Evolutionary conservation across 2,329 filamentous ascomycete genomes (phyloP).

Genomic region (Alternaria hordeiaustralica): DNA sequence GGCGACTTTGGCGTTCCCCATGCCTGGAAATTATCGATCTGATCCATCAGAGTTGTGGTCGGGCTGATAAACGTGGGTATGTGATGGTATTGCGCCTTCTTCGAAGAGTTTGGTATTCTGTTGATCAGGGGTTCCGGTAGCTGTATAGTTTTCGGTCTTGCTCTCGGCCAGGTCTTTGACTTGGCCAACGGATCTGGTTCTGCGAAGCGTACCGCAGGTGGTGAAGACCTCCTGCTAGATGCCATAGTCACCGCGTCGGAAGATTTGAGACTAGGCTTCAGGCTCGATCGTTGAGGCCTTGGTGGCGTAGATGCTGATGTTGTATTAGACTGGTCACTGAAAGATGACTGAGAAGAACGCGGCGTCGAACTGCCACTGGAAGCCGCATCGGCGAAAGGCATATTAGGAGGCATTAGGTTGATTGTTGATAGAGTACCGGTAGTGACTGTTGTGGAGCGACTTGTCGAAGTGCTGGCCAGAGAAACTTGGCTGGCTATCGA

Average conservation of each 20-base stretch:
- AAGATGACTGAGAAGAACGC: conserved; percentile 23
- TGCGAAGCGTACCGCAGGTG: conserved; percentile 33
- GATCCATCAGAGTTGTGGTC: conserved; percentile 6
- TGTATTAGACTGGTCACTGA: conserved; percentile 23
- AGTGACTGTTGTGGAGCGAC: conserved; percentile 1
- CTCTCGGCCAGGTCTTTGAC: conserved; percentile 4
- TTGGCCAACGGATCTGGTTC: conserved; percentile 24
- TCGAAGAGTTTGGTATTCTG: conserved; percentile 11
- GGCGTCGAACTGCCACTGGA: conserved; percentile 26
- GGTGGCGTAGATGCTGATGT: conserved; percentile 21
- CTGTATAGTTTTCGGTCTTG: conserved; percentile 5
- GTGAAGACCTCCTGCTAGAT: conserved; percentile 22
- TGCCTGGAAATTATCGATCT: conserved; percentile 6
- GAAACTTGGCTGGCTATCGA: conserved; percentile 2
- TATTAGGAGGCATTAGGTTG: conserved; percentile 9
- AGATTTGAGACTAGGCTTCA: conserved; percentile 32
- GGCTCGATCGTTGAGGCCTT: conserved; percentile 19
- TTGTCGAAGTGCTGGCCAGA: conserved; percentile 9
- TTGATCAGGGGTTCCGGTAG: conserved; percentile 8
- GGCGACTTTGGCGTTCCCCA: conserved; percentile 13
- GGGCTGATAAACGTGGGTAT: conserved; percentile 7
- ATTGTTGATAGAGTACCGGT: background rate
- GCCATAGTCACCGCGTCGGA: conserved; percentile 19
- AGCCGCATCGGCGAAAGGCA: conserved; percentile 14
- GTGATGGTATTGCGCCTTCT: conserved; percentile 9